Percentiles rank a stretch among this genome's conserved stretches.
These are phyloP conservation scores for Aspergillus indologenus DNA, from an alignment of 495 filamentous ascomycete species.

Conservation along the genomic window DNA sequence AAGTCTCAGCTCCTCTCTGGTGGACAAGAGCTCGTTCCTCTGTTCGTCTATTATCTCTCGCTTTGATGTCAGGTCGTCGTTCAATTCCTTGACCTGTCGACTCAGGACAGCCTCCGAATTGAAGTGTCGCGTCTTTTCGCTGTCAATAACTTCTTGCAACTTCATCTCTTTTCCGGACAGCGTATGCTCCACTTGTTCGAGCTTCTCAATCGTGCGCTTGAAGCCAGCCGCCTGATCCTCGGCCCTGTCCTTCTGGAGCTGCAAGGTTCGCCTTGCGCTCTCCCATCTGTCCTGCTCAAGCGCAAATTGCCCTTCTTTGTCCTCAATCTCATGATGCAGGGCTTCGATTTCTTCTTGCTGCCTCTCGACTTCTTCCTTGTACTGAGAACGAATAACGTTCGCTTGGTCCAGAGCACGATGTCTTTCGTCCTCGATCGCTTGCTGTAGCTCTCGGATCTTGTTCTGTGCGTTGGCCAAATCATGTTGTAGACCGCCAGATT, in stretches of 20 bases:
- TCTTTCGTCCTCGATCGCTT: conserved; percentile 56
- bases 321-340: conserved; percentile 68
- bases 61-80: conserved; percentile 54
- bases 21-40: conserved; percentile 55
- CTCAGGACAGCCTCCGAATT: conserved; percentile 54
- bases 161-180: conserved; percentile 62
- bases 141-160: conserved; percentile 60
- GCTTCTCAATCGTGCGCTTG: conserved; percentile 66
- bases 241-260: conserved; percentile 62
- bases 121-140: conserved; percentile 55
- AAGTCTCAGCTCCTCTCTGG: conserved; percentile 66
- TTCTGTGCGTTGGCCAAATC: conserved; percentile 57
- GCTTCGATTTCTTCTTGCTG: conserved; percentile 66
- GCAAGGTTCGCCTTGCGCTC: conserved; percentile 58
- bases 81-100: conserved; percentile 56
- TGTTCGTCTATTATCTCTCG: conserved; percentile 52
- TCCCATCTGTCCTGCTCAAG: conserved; percentile 72
- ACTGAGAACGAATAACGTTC: conserved; percentile 54
- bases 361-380: conserved; percentile 59
- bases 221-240: conserved; percentile 68
- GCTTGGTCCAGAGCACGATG: conserved; percentile 56
- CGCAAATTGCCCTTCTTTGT: conserved; percentile 67
- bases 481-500: conserved; percentile 63
- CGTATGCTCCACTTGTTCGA: conserved; percentile 65
- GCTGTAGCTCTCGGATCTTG: conserved; percentile 55